phyloP scores from a whole-genome alignment of 139 green algal genomes.

The Micractinium conductrix region DNA sequence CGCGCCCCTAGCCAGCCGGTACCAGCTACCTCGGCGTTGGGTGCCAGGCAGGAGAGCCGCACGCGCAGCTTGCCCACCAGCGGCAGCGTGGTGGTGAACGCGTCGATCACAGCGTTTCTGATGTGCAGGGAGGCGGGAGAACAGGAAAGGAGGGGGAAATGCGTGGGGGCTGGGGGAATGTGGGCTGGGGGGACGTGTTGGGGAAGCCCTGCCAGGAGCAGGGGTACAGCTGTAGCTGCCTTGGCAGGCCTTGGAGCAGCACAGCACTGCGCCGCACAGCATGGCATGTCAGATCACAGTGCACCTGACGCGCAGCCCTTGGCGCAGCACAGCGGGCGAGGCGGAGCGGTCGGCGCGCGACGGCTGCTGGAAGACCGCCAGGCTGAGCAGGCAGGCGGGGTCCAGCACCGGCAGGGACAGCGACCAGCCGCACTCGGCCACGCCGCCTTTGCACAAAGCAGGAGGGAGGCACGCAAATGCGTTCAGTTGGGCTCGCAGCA shows the following conservation, averaged over 20 bases:
- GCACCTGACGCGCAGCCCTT: not conserved
- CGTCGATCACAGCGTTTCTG: no score
- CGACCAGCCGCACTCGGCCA: not conserved
- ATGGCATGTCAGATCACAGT: not conserved
- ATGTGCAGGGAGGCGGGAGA: not conserved
- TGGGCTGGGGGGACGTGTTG: not conserved
- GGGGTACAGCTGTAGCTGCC: not conserved
- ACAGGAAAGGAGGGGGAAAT: not conserved
- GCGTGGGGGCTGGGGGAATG: not conserved
- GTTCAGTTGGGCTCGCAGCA: not conserved
- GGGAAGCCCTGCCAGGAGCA: not conserved
- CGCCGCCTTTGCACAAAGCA: not conserved
- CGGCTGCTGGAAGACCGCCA: constrained; percentile 38
- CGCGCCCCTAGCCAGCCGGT: no score
- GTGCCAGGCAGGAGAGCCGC: constrained; percentile 33
- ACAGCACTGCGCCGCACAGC: no score
- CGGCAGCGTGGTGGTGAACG: not conserved
- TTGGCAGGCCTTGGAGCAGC: not conserved
- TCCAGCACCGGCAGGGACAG: constrained; percentile 37
- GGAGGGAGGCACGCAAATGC: not conserved
- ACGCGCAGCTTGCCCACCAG: constrained; percentile 39
- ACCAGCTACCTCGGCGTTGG: not conserved
- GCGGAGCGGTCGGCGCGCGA: not conserved
- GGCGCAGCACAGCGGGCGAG: not conserved
- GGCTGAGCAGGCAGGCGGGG: constrained; percentile 25